Base-by-base conservation (phyloP, 192 early-diverging fungal species). In the Coemansia sp. region DNA sequence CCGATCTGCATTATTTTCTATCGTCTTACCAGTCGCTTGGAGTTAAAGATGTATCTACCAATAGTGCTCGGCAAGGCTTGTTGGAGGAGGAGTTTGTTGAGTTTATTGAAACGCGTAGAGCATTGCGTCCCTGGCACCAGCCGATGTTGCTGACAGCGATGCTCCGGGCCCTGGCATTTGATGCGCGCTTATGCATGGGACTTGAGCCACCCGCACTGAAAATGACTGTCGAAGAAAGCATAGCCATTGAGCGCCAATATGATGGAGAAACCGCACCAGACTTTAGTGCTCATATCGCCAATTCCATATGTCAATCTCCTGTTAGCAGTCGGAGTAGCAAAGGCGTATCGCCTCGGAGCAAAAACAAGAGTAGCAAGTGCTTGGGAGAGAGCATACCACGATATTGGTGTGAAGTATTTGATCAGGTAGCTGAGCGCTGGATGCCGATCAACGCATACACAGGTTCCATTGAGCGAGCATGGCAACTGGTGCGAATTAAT, bases 331-430 rank as follows among this genome's bases (percentile, higher is more conserved):
- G 39, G 11, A 46, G 11, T 46, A 46, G 14, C 14, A 46, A 46
- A 17, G 11, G 11, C 3, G 14, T 17, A 46, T 46, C 39, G 3
- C 54, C n/a, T 7, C 25, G 19, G 19, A 11, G 6, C 61, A 27
- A 14, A 14, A 30, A 27, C 54, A 56, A 56, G 3, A 56, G 54
- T 14, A 56, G 29, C 23, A 30, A 56, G 24, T 24, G n/a, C 50
- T 60, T 33, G 17, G 9, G 7, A 19, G 33, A 17, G 4, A 42
- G 20, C 0, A 55, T 55, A 30, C 76, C 90, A 19, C 84, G 78
- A 24, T 88, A 87, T 36, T 92, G 90, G 90, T 75, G 78, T 50
- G 91, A 92, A 59, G 84, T 88, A 8, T 90, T 85, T 50, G 80
- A 80, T 14, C 59, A 68, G 10, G 54, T 66, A 4, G 57, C 63